phyloP scores from a whole-genome alignment of 83 land plant species.

The Diphasiastrum complanatum region DNA sequence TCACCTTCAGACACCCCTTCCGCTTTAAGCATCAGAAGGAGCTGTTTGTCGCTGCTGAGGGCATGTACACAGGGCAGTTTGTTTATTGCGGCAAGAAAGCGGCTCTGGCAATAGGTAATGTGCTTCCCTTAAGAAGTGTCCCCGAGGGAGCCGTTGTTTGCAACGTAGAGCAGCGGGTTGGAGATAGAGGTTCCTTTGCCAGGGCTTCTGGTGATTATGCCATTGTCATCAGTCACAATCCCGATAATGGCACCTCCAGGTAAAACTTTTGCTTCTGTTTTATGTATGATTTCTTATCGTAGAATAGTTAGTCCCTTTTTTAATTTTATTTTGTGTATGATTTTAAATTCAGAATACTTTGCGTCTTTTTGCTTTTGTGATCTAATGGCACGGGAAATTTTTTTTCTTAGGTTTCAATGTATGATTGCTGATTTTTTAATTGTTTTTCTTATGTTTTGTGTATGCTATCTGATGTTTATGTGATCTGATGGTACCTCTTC shows the following conservation, averaged over 20 bases:
- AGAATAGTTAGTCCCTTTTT: too few species aligned
- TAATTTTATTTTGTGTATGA: too few species aligned
- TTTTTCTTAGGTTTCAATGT: too few species aligned
- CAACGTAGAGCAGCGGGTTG: conserved; percentile 54
- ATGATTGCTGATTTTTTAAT: too few species aligned
- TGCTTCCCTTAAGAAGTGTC: conserved; percentile 44
- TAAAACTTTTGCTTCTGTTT: conserved; percentile 3
- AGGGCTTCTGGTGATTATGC: conserved; percentile 52
- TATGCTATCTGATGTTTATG: too few species aligned
- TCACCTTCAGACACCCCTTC: conserved; percentile 53
- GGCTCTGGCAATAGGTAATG: conserved; percentile 39
- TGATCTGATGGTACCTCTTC: too few species aligned
- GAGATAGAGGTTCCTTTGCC: conserved; percentile 55
- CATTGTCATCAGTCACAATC: conserved; percentile 53
- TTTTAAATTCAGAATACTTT: too few species aligned
- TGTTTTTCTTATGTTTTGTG: too few species aligned
- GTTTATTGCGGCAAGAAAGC: conserved; percentile 56
- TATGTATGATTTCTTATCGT: too few species aligned
- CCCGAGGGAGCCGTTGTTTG: conserved; percentile 58
- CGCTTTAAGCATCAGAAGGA: conserved; percentile 55
- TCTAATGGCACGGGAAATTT: too few species aligned
- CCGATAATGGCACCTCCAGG: conserved; percentile 45
- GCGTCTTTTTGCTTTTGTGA: too few species aligned
- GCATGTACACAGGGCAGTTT: conserved; percentile 52
- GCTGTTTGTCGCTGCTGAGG: conserved; percentile 53